phyloP scores from a whole-genome alignment of 2,329 filamentous ascomycete species.

The Colletotrichum aenigma region DNA sequence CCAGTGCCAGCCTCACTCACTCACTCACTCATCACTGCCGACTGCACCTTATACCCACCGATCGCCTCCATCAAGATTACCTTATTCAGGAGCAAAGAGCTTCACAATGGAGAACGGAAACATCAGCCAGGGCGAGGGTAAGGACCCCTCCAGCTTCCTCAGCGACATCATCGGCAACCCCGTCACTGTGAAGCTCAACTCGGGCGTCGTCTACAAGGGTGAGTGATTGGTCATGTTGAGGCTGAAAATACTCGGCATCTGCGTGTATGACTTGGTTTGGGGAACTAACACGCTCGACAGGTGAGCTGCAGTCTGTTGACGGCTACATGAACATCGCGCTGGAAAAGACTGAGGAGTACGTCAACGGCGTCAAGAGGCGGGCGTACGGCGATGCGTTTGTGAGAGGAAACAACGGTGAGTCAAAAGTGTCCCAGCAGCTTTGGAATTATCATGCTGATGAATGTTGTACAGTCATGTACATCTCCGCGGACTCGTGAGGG shows the following conservation, averaged over 20 bases:
- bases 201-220: constrained; percentile 98
- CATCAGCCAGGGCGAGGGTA: constrained; percentile 70
- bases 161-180: constrained; percentile 92
- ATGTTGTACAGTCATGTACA: constrained; percentile 66
- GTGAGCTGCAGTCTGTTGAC: constrained; percentile 94
- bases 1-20: background rate
- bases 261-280: background rate
- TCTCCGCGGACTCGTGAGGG: constrained; percentile 63
- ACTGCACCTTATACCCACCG: background rate
- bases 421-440: background rate
- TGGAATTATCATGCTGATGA: constrained; percentile 19
- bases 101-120: constrained; percentile 76
- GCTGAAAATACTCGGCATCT: background rate
- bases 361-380: constrained; percentile 81
- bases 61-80: background rate
- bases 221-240: constrained; percentile 22
- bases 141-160: constrained; percentile 92
- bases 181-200: constrained; percentile 97
- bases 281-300: constrained; percentile 46
- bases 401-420: constrained; percentile 88
- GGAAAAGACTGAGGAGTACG: constrained; percentile 91
- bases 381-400: constrained; percentile 95
- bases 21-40: background rate
- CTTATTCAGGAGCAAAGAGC: background rate
- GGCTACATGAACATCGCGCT: constrained; percentile 99